Percentiles rank a stretch among this genome's conserved stretches.
Evolutionary conservation across 768 basidiomycete genomes (phyloP).

Genomic region (Lentinus tigrinus): DNA sequence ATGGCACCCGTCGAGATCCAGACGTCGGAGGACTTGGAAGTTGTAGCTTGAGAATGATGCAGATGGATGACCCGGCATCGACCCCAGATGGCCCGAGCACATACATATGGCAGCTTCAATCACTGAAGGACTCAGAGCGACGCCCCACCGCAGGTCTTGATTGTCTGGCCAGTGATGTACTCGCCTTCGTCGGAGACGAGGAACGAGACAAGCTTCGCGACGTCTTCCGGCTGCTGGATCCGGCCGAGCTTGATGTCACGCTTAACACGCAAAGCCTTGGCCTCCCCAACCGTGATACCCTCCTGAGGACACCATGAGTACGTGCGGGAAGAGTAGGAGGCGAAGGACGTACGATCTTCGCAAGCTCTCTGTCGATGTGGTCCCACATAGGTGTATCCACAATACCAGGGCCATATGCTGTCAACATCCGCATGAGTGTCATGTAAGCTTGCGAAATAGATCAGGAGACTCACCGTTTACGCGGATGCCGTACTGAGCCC

Average conservation of each 20-base stretch:
- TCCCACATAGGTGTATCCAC: constrained; percentile 35
- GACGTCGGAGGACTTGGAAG: too few relatives aligned
- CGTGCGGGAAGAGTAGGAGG: background rate
- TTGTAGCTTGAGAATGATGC: too few relatives aligned
- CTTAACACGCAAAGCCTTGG: constrained; percentile 29
- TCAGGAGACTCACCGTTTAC: constrained; percentile 27
- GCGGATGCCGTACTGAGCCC: constrained; percentile 31
- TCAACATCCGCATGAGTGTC: background rate
- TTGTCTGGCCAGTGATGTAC: constrained; percentile 35
- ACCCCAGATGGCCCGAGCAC: too few relatives aligned
- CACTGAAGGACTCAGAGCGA: constrained; percentile 23
- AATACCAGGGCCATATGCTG: constrained; percentile 32
- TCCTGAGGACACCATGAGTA: constrained; percentile 16
- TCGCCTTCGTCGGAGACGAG: constrained; percentile 31
- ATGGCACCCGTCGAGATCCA: background rate
- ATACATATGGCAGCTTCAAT: background rate
- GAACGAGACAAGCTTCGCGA: constrained; percentile 34
- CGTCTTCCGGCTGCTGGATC: constrained; percentile 33
- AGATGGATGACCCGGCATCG: too few relatives aligned
- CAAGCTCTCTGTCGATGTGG: constrained; percentile 31
- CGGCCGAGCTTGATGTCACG: constrained; percentile 30
- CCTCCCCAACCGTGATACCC: constrained; percentile 27
- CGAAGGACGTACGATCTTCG: constrained; percentile 22
- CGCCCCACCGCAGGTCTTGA: constrained; percentile 33
- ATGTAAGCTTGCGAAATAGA: background rate